A percentile compares a stretch with the other conserved stretches of the same genome.
phyloP scores from a whole-genome alignment of 768 basidiomycete genomes.

The Omphalotus guepiniiformis region DNA sequence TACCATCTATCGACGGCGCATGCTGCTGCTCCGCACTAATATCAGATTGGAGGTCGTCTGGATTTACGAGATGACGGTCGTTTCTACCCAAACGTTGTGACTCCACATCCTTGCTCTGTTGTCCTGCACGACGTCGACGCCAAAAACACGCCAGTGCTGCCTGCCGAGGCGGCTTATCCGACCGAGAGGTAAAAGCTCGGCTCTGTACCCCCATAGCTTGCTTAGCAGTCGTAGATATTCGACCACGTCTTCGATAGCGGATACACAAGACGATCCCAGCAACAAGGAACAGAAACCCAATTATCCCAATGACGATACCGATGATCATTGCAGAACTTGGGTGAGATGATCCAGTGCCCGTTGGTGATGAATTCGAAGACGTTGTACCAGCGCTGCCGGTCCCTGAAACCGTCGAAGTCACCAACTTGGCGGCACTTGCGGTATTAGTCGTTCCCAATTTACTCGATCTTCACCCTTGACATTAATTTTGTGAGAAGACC shows the following conservation, averaged over 20 bases:
- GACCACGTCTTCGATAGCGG: conserved; percentile 7
- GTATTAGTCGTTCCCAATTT: not conserved
- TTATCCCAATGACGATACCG: not conserved
- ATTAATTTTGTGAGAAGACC: too few species aligned
- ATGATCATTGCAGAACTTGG: not conserved
- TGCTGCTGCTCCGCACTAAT: too few species aligned
- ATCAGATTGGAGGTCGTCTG: too few species aligned
- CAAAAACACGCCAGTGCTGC: not conserved
- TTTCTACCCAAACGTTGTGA: not conserved
- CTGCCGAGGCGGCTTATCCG: too few species aligned
- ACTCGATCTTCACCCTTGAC: not conserved
- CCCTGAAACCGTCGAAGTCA: not conserved
- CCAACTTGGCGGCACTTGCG: not conserved
- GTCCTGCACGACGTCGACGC: not conserved
- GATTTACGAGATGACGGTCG: conserved; percentile 3
- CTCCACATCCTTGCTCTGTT: not conserved
- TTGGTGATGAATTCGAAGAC: not conserved
- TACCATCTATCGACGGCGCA: too few species aligned
- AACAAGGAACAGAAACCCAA: not conserved
- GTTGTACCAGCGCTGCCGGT: too few species aligned
- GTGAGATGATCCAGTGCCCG: not conserved
- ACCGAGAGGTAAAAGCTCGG: too few species aligned
- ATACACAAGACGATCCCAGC: not conserved
- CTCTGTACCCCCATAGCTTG: not conserved
- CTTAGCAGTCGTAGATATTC: not conserved